Base-by-base conservation (phyloP, 2,329 filamentous ascomycete species). In the Emmonsiellopsis sp. region DNA sequence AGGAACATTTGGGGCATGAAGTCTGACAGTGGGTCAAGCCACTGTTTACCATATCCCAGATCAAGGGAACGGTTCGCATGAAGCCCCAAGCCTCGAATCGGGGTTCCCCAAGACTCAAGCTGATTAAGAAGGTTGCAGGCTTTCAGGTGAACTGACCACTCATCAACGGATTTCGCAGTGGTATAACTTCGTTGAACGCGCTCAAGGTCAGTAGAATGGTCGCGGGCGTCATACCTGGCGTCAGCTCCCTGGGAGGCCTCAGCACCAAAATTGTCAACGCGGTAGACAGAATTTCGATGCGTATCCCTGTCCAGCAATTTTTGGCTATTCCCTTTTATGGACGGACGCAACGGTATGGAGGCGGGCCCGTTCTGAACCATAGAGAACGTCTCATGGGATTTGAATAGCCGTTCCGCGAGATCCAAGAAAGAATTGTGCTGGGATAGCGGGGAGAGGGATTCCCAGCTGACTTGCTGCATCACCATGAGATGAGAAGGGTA, bases 401-500 rank as follows among this genome's bases (percentile, higher is more conserved):
- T 5, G 2, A 60, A 15, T 20, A 60, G 56, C 0, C 40, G 34
- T 7, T 50, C 7, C 6, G 53, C 57, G n/a, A 49, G 52, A 26
- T 40, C 43, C 31, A 42, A 53, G 50, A 59, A 61, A 40, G 48
- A 34, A 15, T 58, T 54, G 30, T 54, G 57, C 31, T 59, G 57
- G 3, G 50, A 30, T 16, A 56, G 43, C 6, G 32, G 10, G 8
- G 57, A 43, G 1, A 61, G 53, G 7, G 16, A 8, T 26, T 58
- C 16, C 38, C 58, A 58, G 1, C 16, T 44, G 32, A 54, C 47
- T 11, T 26, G 54, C 40, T 59, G 57, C 59, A 61, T 59, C 1
- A 48, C 43, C 10, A 37, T 45, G 20, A 55, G 32, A 46, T 58
- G 50, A 4, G 53, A 48, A 11, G 63, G 63, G 54, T 81, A 82